These are phyloP conservation scores for Ilex asprella DNA, from an alignment of 257 asterid genomes.

Conservation along the genomic window DNA sequence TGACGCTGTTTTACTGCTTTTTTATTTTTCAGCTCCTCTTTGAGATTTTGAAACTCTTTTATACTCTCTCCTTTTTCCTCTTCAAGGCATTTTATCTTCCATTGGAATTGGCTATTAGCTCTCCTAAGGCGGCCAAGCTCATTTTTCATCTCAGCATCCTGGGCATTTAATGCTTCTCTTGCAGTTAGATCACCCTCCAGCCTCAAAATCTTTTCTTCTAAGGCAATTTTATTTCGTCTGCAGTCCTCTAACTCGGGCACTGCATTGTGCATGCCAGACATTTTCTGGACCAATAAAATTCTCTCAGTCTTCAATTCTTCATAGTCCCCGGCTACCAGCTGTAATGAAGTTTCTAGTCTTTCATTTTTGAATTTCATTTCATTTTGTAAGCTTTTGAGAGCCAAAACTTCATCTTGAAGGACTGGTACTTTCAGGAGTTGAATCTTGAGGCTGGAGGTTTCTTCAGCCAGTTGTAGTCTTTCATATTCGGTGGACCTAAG, in stretches of 20 bases:
- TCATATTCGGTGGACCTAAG: slow-evolving; percentile 22
- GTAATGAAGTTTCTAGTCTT: slow-evolving; percentile 27
- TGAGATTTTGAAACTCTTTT: slow-evolving; percentile 12
- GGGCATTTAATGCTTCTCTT: slow-evolving; percentile 25
- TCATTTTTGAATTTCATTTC: slow-evolving; percentile 18
- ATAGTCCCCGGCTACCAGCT: slow-evolving; percentile 24
- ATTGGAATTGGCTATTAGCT: slow-evolving; percentile 20
- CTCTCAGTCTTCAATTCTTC: slow-evolving; percentile 26
- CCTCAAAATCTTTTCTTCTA: slow-evolving; percentile 41
- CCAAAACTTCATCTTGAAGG: slow-evolving; percentile 32
- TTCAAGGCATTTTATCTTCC: slow-evolving; percentile 27
- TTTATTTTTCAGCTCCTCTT: slow-evolving; percentile 12
- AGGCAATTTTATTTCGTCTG: slow-evolving; percentile 19
- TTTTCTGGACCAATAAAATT: slow-evolving; percentile 15
- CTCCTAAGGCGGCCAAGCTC: slow-evolving; percentile 29
- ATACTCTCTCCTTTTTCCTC: slow-evolving; percentile 18
- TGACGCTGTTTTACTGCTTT: no score
- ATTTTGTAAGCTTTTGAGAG: slow-evolving; percentile 21
- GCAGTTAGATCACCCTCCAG: slow-evolving; percentile 43
- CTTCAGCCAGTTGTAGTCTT: slow-evolving; percentile 31
- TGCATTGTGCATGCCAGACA: slow-evolving; percentile 19
- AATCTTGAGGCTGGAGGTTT: slow-evolving; percentile 19
- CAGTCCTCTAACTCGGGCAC: slow-evolving; percentile 23
- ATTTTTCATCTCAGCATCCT: slow-evolving; percentile 29
- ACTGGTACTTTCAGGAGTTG: slow-evolving; percentile 17